Conservation (phyloP, 371 early-diverging fungal species). For the Rhizopus microsporus region DNA sequence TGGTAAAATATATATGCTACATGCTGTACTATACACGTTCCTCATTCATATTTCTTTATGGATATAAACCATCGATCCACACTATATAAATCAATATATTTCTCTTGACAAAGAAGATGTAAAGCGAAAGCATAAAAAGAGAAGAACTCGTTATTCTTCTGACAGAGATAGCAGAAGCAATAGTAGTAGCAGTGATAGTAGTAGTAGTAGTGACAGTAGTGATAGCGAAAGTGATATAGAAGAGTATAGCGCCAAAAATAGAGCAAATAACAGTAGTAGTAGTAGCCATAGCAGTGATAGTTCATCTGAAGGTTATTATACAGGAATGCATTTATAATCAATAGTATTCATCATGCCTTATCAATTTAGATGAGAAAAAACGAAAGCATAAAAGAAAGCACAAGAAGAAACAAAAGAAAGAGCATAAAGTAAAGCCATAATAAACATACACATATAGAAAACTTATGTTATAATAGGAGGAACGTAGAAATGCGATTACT, state of each 20-base stretch:
- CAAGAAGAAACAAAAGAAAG: conserved; percentile 13
- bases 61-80: neutral
- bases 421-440: conserved; percentile 3
- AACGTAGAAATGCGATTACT: conserved; percentile 32
- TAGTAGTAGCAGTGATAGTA: neutral
- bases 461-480: conserved; percentile 1
- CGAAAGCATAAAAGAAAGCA: conserved; percentile 4
- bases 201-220: neutral
- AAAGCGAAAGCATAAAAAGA: neutral
- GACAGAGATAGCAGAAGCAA: neutral
- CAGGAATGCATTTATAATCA: neutral
- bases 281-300: neutral
- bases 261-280: neutral
- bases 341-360: neutral
- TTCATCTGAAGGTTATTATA: conserved; percentile 1
- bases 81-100: neutral
- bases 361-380: conserved; percentile 2
- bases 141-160: neutral
- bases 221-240: neutral
- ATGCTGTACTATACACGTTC: neutral
- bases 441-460: neutral
- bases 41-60: conserved; percentile 4
- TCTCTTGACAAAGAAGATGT: neutral
- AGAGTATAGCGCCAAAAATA: neutral
- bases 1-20: neutral